These are phyloP conservation scores for Chenopodium album DNA, from an alignment of 148 eudicot species.

Conservation along the genomic window DNA sequence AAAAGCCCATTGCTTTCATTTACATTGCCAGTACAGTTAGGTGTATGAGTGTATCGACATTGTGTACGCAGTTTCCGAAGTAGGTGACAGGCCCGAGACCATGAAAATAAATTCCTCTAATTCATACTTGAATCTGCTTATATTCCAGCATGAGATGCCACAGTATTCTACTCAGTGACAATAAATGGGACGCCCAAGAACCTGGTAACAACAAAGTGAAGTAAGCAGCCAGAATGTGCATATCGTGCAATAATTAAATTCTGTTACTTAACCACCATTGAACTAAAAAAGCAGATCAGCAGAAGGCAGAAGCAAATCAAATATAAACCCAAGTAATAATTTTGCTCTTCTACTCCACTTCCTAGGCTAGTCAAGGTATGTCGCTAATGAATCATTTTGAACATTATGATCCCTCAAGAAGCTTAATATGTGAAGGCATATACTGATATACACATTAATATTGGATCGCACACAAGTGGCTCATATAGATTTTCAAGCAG, in stretches of 20 bases:
- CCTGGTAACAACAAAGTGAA: conserved; percentile 35
- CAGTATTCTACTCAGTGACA: conserved; percentile 28
- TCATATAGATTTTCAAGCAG: too few relatives aligned
- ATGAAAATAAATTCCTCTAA: not conserved
- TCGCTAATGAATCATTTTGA: not conserved
- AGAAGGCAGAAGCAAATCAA: not conserved
- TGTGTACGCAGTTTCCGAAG: not conserved
- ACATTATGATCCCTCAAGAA: not conserved
- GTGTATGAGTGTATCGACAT: too few relatives aligned
- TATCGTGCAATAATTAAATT: not conserved
- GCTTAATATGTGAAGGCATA: not conserved
- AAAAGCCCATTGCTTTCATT: not conserved
- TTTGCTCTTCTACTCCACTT: not conserved
- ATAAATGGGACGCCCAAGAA: conserved; percentile 48
- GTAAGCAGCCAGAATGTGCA: conserved; percentile 2
- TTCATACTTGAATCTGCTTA: not conserved
- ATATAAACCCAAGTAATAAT: not conserved
- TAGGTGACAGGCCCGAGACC: not conserved
- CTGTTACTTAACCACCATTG: not conserved
- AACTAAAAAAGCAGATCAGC: not conserved
- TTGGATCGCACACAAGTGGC: too few relatives aligned
- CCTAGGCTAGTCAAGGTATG: not conserved
- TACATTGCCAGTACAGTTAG: not conserved
- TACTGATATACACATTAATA: not conserved
- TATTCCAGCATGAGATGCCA: not conserved